Evolutionary conservation across 2,329 filamentous ascomycete genomes (phyloP).

Genomic region (Sarocladium brachiariae): DNA sequence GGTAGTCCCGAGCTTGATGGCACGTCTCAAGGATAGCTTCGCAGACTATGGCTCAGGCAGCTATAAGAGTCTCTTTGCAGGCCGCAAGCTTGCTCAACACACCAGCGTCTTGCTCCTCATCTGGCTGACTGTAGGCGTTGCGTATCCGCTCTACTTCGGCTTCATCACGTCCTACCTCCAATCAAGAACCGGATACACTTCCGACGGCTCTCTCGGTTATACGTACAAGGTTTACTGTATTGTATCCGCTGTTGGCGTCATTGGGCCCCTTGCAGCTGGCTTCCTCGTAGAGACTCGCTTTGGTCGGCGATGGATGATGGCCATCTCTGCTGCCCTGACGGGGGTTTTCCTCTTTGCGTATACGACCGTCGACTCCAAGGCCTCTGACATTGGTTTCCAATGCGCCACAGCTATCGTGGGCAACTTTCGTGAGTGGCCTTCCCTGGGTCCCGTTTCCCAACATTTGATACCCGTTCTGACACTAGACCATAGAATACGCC

Average conservation of each 20-base stretch:
- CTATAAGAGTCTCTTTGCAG: conserved; percentile 48
- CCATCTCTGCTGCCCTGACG: no score
- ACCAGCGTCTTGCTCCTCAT: conserved; percentile 46
- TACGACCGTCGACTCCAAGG: no score
- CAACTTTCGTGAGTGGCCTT: conserved; percentile 15
- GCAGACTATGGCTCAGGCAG: conserved; percentile 41
- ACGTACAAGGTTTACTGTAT: conserved; percentile 17
- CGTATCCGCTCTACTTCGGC: conserved; percentile 49
- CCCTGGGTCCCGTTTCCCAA: conserved; percentile 16
- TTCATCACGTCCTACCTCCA: conserved; percentile 28
- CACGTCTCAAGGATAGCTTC: conserved; percentile 45
- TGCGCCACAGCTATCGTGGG: no score
- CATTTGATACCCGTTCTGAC: no score
- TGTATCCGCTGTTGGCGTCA: no score
- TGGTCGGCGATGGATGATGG: no score
- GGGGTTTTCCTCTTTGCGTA: no score
- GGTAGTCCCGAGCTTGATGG: conserved; percentile 13
- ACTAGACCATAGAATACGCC: conserved; percentile 18
- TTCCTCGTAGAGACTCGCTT: no score
- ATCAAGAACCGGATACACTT: conserved; percentile 16
- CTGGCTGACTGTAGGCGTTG: conserved; percentile 53
- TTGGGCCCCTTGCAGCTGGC: no score
- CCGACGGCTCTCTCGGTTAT: conserved; percentile 16
- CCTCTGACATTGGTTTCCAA: no score
- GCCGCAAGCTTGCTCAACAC: conserved; percentile 42